Evolutionary conservation across 257 asterid species (phyloP), one percentile per base, ranked within the genome.

Genomic region (Salvia splendens): DNA sequence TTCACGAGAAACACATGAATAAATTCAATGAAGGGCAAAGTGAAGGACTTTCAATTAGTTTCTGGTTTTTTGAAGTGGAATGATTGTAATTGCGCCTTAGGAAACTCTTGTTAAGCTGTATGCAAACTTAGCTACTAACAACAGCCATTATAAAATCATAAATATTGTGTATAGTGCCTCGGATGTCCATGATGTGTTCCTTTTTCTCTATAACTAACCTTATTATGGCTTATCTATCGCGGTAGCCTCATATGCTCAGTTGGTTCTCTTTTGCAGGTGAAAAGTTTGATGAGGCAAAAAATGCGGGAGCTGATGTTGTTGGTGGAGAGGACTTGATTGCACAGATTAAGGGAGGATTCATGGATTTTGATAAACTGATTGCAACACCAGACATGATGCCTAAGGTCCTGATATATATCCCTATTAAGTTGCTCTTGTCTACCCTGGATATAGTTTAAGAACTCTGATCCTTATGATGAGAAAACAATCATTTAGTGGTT

Each of bases 361-460:
- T 90, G 99, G 96, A 86, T 55, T 93, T 93, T 54, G 97, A 93
- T 80, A 93, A 90, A 78, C 78, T 93, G 69, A 88, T 93, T 80
- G 99, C 99, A 12, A 93, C 99, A 35, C 96, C 99, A 12, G 97
- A 93, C 81, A 93, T 90, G 99, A 93, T 93, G 99, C 95, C 97
- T 64, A 93, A 93, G 97, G 97, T 93, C 63, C 36, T 52, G 38
- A 33, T 33, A 33, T 17, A 68, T 75, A 61, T 40, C 3, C 61
- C 51, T 33, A 53, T 28, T 36, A 15, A n/a, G 14, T 59, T 50
- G 4, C 51, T 55, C 62, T 41, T 53, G 12, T 48, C 12, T 66
- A 53, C 47, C 49, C 45, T 11, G n/a, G 43, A 17, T 49, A 17
- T 70, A 30, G n/a, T 56, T 55, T 40, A 5, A 5, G 64, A 57